Percentiles rank a stretch among this genome's conserved stretches.
These are phyloP conservation scores for Colletotrichum sp. DNA, from an alignment of 2,329 filamentous ascomycete species.

Conservation along the genomic window DNA sequence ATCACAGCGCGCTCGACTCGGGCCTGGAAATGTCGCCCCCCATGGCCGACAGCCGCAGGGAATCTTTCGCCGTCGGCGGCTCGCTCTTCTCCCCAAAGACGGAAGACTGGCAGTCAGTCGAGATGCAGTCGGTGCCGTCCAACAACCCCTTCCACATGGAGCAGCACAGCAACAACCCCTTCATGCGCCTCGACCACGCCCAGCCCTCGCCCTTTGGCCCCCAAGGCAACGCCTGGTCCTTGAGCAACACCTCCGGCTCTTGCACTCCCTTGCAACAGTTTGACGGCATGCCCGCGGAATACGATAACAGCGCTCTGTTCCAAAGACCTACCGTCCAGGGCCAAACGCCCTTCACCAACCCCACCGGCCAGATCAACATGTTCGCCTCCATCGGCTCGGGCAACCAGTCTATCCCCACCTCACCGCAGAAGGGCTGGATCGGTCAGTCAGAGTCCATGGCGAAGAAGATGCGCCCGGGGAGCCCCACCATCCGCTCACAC, in stretches of 20 bases:
- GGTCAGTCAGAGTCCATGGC: constrained; percentile 52
- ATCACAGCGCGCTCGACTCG: constrained; percentile 64
- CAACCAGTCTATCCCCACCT: constrained; percentile 57
- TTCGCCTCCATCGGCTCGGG: constrained; percentile 56
- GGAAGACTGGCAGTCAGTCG: constrained; percentile 68
- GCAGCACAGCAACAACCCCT: constrained; percentile 65
- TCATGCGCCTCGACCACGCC: constrained; percentile 65
- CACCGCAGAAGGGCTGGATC: constrained; percentile 66
- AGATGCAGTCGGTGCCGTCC: constrained; percentile 68
- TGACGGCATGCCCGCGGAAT: constrained; percentile 65
- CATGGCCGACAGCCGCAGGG: constrained; percentile 66
- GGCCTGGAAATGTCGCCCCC: constrained; percentile 67
- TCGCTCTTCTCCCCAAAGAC: constrained; percentile 70
- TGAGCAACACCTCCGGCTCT: constrained; percentile 70
- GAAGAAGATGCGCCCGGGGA: constrained; percentile 70
- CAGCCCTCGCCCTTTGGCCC: constrained; percentile 47
- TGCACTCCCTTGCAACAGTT: constrained; percentile 78
- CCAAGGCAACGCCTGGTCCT: constrained; percentile 62
- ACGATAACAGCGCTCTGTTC: constrained; percentile 60
- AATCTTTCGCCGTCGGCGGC: constrained; percentile 64
- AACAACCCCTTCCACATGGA: constrained; percentile 66
- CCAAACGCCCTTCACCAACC: constrained; percentile 61
- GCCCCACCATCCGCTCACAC: constrained; percentile 73
- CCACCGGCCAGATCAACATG: constrained; percentile 54
- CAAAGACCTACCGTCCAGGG: constrained; percentile 53